Evolutionary conservation across 371 early-diverging fungal species (phyloP).

Genomic region (Fennellomyces sp.): DNA sequence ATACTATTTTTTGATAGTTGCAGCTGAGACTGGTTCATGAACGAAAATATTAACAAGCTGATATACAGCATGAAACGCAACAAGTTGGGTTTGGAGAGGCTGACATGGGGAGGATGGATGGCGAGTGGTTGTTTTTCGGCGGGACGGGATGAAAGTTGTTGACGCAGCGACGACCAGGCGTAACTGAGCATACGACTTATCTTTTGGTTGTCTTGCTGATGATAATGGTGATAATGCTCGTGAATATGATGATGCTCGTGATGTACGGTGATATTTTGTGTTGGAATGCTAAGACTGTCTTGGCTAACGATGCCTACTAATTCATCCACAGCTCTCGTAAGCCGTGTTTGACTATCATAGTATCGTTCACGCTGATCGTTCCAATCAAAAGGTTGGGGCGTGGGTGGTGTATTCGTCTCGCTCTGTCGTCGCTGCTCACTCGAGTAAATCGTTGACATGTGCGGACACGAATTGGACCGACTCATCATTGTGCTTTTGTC

Average conservation of each 20-base stretch:
- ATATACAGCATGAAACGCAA: constrained; percentile 13
- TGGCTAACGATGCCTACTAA: background rate
- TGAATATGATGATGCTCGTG: background rate
- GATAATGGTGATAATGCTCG: background rate
- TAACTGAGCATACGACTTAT: background rate
- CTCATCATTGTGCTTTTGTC: constrained; percentile 11
- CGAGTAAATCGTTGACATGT: constrained; percentile 1
- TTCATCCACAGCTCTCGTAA: constrained; percentile 8
- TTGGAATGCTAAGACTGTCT: background rate
- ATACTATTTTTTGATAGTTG: background rate
- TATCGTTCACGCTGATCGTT: constrained; percentile 3
- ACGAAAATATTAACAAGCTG: constrained; percentile 13
- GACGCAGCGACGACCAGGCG: background rate
- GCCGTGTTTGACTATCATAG: constrained; percentile 5
- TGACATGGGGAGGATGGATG: background rate
- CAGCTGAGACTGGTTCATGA: constrained; percentile 13
- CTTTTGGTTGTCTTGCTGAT: background rate
- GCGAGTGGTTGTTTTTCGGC: background rate
- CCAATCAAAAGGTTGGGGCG: background rate
- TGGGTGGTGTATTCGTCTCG: constrained; percentile 1
- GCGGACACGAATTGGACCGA: constrained; percentile 12
- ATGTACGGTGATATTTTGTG: background rate
- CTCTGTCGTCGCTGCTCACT: background rate
- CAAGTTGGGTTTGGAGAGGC: background rate
- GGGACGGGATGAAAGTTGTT: background rate